These are phyloP conservation scores for Wallacemonas sp. DNA, from an alignment of 208 protist genomes.

Conservation along the genomic window DNA sequence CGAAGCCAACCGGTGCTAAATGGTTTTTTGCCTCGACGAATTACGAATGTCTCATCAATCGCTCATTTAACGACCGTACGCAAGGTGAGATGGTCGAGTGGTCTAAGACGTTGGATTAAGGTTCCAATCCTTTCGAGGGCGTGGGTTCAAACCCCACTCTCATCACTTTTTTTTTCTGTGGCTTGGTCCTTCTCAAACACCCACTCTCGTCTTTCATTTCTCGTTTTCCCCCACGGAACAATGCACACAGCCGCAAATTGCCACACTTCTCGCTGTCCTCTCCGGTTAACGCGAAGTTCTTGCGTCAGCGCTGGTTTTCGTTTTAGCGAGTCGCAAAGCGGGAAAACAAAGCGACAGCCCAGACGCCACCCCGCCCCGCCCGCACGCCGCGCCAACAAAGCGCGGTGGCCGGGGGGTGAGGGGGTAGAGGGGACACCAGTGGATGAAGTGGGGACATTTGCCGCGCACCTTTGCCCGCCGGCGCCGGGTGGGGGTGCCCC, in stretches of 20 bases:
- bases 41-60: not conserved
- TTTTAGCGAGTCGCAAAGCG: not conserved
- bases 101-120: conserved; percentile 38
- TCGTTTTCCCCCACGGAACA: not conserved
- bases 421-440: no score
- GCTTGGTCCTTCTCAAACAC: no score
- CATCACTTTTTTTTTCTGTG: conserved; percentile 13
- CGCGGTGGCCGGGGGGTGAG: no score
- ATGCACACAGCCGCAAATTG: no score
- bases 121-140: conserved; percentile 32
- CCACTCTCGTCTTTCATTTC: conserved; percentile 11
- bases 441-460: no score
- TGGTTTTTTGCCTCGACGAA: conserved; percentile 36
- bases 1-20: conserved; percentile 93
- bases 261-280: no score
- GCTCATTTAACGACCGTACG: not conserved
- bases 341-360: not conserved
- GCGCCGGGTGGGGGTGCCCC: no score
- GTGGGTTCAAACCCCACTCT: conserved; percentile 14
- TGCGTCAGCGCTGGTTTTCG: not conserved
- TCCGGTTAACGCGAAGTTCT: no score
- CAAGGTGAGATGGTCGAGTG: conserved; percentile 32
- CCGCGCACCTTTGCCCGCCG: no score
- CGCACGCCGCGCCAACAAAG: no score
- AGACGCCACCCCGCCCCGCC: no score